Percentiles rank a stretch among this genome's conserved stretches.
phyloP scores from a whole-genome alignment of 495 filamentous ascomycete genomes.

The Apiosordaria backusii region DNA sequence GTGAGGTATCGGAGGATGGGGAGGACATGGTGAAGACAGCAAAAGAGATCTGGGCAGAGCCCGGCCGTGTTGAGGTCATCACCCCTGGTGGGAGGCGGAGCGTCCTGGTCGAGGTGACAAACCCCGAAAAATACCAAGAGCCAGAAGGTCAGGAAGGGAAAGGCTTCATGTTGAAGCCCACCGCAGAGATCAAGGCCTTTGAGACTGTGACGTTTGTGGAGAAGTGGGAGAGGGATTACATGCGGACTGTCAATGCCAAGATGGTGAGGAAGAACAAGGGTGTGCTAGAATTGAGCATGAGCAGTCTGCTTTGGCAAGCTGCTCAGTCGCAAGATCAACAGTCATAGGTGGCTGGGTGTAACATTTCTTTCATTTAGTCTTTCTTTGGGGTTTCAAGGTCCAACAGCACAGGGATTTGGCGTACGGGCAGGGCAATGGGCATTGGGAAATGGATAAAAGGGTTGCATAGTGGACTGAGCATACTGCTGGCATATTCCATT shows the following conservation, averaged over 20 bases:
- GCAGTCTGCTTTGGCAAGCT: slow-evolving; percentile 24
- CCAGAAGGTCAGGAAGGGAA: slow-evolving; percentile 3
- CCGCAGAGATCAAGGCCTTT: slow-evolving; percentile 5
- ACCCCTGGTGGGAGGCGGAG: not conserved
- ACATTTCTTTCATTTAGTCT: not conserved
- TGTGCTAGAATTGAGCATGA: slow-evolving; percentile 22
- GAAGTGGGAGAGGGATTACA: slow-evolving; percentile 29
- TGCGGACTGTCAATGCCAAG: slow-evolving; percentile 22
- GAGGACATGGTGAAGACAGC: slow-evolving; percentile 15
- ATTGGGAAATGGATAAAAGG: not conserved
- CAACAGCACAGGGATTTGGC: not conserved
- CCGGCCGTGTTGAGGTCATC: slow-evolving; percentile 17
- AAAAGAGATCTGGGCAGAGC: slow-evolving; percentile 19
- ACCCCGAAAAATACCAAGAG: slow-evolving; percentile 12
- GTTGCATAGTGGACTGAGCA: not conserved
- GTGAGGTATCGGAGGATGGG: not conserved
- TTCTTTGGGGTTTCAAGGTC: not conserved
- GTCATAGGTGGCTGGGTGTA: not conserved
- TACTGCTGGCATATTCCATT: not conserved
- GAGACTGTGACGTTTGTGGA: slow-evolving; percentile 22
- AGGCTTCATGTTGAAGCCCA: not conserved
- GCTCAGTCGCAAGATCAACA: not conserved
- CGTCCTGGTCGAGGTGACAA: slow-evolving; percentile 15
- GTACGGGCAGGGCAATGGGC: not conserved
- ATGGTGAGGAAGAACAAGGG: slow-evolving; percentile 25